Evolutionary conservation across 2,329 filamentous ascomycete species (phyloP), one percentile per base, ranked within the genome.

Genomic region (Diplodia seriata): DNA sequence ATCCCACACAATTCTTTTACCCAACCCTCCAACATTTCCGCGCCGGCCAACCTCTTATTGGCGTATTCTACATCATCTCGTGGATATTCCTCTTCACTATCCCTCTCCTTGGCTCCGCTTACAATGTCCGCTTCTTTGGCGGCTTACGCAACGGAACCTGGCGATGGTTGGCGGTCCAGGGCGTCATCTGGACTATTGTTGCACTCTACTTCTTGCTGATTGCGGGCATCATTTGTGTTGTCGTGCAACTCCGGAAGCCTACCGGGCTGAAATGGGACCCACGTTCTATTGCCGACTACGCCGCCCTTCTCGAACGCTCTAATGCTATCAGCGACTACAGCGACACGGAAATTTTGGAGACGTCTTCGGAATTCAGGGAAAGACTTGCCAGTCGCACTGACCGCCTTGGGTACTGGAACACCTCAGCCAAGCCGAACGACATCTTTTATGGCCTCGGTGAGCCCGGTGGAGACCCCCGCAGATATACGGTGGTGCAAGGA

Each of bases 221-320:
- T 1, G 72, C 86, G 7, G 87, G 89, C 1, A 74, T 88, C 2
- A 66, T 87, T 12, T 78, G 87, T 1, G 76, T 94, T 3, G 26
- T 36, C 11, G 70, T 87, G n/a, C 90, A 87, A 70, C 92, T 94
- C 80, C 81, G 85, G 66, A 40, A 54, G 47, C 85, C 84, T 72
- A 96, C 93, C 0, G 93, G 93, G 0, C 82, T 97, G 70, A 86
- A 90, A 74, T 97, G 94, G 94, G 93, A 97, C 75, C 86, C 93
- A 2, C 85, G 90, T 55, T 94, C 90, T 29, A 82, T 97, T 8
- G 94, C 91, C 3, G 93, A 97, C 75, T 81, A 97, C 47, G 85
- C 95, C 53, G 87, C 90, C 1, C 83, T 97, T 12, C 84, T 97
- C 31, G 90, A 92, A 71, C 87, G 91, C 69, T 94, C 92, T 71